Evolutionary conservation across 371 early-diverging fungal genomes (phyloP), one percentile per base, ranked within the genome.

Genomic region (Thermomucor indicae-seudaticae): DNA sequence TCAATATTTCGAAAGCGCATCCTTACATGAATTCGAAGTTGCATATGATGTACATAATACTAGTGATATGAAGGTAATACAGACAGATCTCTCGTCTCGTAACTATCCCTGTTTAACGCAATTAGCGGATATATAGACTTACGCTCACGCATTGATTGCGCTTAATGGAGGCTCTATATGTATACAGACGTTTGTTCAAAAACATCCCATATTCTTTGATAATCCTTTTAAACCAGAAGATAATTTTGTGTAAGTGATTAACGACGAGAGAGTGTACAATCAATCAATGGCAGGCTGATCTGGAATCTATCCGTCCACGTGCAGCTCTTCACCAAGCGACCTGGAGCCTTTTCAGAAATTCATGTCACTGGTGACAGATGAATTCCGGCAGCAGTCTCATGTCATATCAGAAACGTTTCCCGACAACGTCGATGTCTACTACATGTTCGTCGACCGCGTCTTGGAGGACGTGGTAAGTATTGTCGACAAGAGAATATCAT

Each of bases 141-240:
- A 81, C 63, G 90, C 91, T 10, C 66, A 49, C 51, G 86, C 86
- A 5, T 62, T 80, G 11, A 77, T 80, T 51, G 75, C 86, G 42
- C 80, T 93, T 32, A 89, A 90, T 67, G 92, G 90, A 32, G 93
- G 92, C 10, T 66, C 63, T 34, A 76, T 84, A 6, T 86, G 86
- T 60, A 84, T 89, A 37, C 86, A 89, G 53, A 79, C 88, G 1
- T 93, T 86, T 63, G 81, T 91, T 38, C 88, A 91, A 32, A 93
- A 91, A 57, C 86, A 89, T 51, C 88, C 85, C 25, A 81, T 93
- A 25, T 93, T 93, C 52, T 93, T 84, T 61, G 93, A 91, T 60
- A 86, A 88, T 45, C 77, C 78, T 6, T 79, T 74, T 34, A 73
- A 77, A 42, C 75, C 82, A 12, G 69, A 78, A 40, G 83, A 79